These are phyloP conservation scores for Auriculariales sp. DNA, from an alignment of 768 basidiomycete genomes.

Conservation along the genomic window DNA sequence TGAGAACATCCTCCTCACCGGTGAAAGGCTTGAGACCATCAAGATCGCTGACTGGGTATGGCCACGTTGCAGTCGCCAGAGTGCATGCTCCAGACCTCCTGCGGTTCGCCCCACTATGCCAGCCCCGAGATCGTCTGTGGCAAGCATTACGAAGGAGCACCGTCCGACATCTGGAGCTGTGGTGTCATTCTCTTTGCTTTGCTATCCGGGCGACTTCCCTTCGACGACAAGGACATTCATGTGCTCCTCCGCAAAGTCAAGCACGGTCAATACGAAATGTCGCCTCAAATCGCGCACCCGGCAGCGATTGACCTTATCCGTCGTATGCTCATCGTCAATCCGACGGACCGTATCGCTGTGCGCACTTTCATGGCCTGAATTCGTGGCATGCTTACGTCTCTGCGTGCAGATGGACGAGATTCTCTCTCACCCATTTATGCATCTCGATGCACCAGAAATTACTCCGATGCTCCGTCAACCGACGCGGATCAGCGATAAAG, in stretches of 20 bases:
- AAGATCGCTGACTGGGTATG: conserved; percentile 97
- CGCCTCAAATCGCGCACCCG: conserved; percentile 47
- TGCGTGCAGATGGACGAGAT: conserved; percentile 67
- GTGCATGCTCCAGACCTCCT: conserved; percentile 60
- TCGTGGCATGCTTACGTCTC: too few relatives aligned
- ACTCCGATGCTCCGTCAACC: background rate
- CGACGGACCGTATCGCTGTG: conserved; percentile 54
- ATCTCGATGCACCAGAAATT: conserved; percentile 33
- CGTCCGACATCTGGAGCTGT: conserved; percentile 95
- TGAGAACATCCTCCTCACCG: conserved; percentile 80
- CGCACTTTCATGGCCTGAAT: background rate
- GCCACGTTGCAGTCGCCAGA: conserved; percentile 72
- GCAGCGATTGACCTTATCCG: conserved; percentile 63
- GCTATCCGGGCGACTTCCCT: conserved; percentile 78
- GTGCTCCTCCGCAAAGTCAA: conserved; percentile 72
- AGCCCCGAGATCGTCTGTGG: conserved; percentile 85
- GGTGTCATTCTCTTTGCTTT: conserved; percentile 86
- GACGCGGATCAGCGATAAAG: background rate
- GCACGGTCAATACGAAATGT: conserved; percentile 59
- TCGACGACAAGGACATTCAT: conserved; percentile 76
- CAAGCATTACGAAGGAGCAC: conserved; percentile 66
- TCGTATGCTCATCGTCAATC: conserved; percentile 70
- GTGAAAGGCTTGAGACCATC: conserved; percentile 39
- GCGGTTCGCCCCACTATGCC: conserved; percentile 91
- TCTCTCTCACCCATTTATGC: conserved; percentile 59